Conservation (phyloP, 2,329 filamentous ascomycete genomes). For the Alternaria burnsii region DNA sequence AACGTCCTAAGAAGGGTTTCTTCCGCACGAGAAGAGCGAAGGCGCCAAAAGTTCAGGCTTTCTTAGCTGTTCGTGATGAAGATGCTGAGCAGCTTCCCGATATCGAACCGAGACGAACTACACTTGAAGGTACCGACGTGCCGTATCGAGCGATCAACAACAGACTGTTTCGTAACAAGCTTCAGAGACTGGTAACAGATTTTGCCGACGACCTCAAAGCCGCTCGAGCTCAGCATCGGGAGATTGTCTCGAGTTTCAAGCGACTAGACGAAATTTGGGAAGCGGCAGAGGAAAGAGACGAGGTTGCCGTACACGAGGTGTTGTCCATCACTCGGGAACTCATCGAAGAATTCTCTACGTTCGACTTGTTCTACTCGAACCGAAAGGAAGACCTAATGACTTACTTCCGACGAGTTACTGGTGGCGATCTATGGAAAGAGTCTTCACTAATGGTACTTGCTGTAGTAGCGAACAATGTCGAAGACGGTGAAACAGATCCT, state of each 20-base stretch:
- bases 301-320: slow-evolving; percentile 63
- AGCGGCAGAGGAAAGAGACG: slow-evolving; percentile 59
- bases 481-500: slow-evolving; percentile 40
- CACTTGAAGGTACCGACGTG: slow-evolving; percentile 41
- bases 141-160: slow-evolving; percentile 41
- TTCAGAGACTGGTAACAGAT: slow-evolving; percentile 37
- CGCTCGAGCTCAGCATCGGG: slow-evolving; percentile 45
- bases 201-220: slow-evolving; percentile 54
- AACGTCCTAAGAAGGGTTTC: slow-evolving; percentile 40
- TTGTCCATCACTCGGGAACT: slow-evolving; percentile 66
- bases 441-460: slow-evolving; percentile 47
- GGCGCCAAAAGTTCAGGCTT: slow-evolving; percentile 34
- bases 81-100: slow-evolving; percentile 11
- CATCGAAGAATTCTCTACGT: slow-evolving; percentile 67
- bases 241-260: slow-evolving; percentile 53
- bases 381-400: slow-evolving; percentile 54
- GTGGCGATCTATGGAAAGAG: slow-evolving; percentile 47
- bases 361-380: slow-evolving; percentile 65
- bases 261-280: slow-evolving; percentile 55
- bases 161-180: slow-evolving; percentile 39
- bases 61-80: slow-evolving; percentile 37
- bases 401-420: slow-evolving; percentile 46
- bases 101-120: slow-evolving; percentile 21
- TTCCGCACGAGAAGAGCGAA: slow-evolving; percentile 39
- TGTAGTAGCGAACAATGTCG: slow-evolving; percentile 44